Percentiles rank a stretch among this genome's conserved stretches.
Conservation (phyloP, 352 stramenopile genomes). For the Stephanocyclus meneghinianus region DNA sequence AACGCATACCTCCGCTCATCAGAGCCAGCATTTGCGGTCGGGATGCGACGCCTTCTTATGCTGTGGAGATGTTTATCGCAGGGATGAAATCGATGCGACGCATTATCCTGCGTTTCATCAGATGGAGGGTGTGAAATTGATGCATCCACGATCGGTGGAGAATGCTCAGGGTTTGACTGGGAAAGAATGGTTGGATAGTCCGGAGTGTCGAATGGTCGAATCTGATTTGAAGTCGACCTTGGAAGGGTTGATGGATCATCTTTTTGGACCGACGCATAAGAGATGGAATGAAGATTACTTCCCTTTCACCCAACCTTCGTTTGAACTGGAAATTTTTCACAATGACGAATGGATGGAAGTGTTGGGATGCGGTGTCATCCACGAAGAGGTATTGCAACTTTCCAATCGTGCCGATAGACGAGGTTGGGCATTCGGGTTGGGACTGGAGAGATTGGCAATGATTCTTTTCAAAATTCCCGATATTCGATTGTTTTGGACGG, state of each 20-base stretch:
- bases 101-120: constrained; percentile 99
- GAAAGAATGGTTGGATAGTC: constrained; percentile 48
- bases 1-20: constrained; percentile 90
- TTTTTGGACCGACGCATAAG: constrained; percentile 93
- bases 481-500: constrained; percentile 98
- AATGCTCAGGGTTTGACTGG: constrained; percentile 29
- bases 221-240: constrained; percentile 94
- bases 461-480: constrained; percentile 99
- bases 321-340: constrained; percentile 98
- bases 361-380: constrained; percentile 95
- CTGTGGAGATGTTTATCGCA: constrained; percentile 94
- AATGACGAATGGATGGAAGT: constrained; percentile 99
- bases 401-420: constrained; percentile 58
- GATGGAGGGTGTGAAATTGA: constrained; percentile 97
- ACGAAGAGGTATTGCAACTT: constrained; percentile 91
- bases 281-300: constrained; percentile 99
- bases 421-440: constrained; percentile 98
- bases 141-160: constrained; percentile 61
- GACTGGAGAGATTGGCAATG: constrained; percentile 97
- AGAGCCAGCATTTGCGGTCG: constrained; percentile 88
- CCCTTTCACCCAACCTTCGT: constrained; percentile 97
- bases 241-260: constrained; percentile 90
- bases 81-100: constrained; percentile 97
- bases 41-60: constrained; percentile 90
- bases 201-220: constrained; percentile 81